These are phyloP conservation scores for Mycena sp. DNA, from an alignment of 1,284 basidiomycete species.

Conservation along the genomic window DNA sequence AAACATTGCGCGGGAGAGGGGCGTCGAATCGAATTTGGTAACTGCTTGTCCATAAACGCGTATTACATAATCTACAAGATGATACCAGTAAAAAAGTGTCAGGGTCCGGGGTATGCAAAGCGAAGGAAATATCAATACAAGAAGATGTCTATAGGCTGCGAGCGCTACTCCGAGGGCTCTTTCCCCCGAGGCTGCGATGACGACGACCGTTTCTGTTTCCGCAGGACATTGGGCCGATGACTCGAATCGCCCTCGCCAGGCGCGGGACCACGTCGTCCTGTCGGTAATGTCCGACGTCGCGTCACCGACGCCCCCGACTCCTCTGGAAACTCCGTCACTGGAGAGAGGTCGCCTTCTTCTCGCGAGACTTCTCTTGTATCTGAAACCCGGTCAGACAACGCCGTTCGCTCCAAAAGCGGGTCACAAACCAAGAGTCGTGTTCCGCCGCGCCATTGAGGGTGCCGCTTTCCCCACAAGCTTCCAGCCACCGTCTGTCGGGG, in stretches of 20 bases:
- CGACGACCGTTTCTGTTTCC: constrained; percentile 29
- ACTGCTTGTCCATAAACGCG: no score
- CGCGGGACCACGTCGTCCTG: constrained; percentile 2
- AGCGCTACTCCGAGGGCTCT: constrained; percentile 14
- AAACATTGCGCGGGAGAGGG: background rate
- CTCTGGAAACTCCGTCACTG: constrained; percentile 21
- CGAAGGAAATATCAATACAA: constrained; percentile 22
- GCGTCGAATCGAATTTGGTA: no score
- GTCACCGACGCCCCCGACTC: constrained; percentile 25
- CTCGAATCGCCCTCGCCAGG: background rate
- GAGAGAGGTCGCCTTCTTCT: constrained; percentile 19
- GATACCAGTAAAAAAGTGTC: no score
- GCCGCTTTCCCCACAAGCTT: constrained; percentile 49
- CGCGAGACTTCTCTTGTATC: constrained; percentile 13
- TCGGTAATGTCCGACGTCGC: constrained; percentile 24
- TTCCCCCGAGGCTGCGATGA: constrained; percentile 16
- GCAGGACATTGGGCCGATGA: constrained; percentile 26
- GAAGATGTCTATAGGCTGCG: constrained; percentile 5
- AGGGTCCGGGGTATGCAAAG: background rate
- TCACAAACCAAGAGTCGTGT: constrained; percentile 22
- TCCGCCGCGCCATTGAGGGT: constrained; percentile 23
- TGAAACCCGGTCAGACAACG: background rate
- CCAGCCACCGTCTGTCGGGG: constrained; percentile 54
- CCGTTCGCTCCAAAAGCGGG: background rate
- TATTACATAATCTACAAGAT: no score